Evolutionary conservation across 768 basidiomycete species (phyloP).

Genomic region (Mycena venus): DNA sequence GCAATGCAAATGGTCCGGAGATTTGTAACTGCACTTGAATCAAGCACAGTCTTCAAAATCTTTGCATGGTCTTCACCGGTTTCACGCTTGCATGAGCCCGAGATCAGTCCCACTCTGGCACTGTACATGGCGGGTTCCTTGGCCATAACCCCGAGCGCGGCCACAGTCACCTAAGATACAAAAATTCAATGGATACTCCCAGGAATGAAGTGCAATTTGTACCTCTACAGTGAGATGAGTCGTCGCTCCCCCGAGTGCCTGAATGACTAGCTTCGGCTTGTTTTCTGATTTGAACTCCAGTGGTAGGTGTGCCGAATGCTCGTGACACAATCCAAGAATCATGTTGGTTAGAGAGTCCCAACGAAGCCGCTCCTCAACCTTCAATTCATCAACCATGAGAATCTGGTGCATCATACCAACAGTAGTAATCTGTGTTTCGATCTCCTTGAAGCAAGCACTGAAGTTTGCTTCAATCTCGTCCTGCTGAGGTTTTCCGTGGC

Average conservation of each 20-base stretch:
- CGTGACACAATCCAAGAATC: neutral
- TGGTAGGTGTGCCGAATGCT: neutral
- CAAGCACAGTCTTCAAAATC: constrained; percentile 16
- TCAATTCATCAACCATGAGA: neutral
- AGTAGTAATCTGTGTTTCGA: neutral
- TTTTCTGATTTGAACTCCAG: too few species aligned
- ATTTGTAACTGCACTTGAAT: constrained; percentile 14
- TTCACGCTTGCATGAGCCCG: constrained; percentile 47
- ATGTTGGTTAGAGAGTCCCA: neutral
- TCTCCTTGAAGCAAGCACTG: neutral
- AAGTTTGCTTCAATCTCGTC: neutral
- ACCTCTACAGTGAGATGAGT: too few species aligned
- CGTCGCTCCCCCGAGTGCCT: too few species aligned
- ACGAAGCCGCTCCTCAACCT: neutral
- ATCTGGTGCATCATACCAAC: neutral
- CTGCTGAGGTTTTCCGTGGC: neutral
- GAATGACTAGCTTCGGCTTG: too few species aligned
- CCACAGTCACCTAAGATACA: constrained; percentile 47
- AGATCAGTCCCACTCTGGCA: constrained; percentile 41
- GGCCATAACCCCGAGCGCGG: constrained; percentile 42
- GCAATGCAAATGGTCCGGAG: constrained; percentile 38
- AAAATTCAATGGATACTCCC: too few species aligned
- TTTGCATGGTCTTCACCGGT: constrained; percentile 39
- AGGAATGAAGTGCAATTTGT: too few species aligned
- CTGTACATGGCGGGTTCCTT: constrained; percentile 40